Percentiles rank a stretch among this genome's conserved stretches.
These are phyloP conservation scores for Aspergillus hortae DNA, from an alignment of 2,329 filamentous ascomycete species.

Conservation along the genomic window DNA sequence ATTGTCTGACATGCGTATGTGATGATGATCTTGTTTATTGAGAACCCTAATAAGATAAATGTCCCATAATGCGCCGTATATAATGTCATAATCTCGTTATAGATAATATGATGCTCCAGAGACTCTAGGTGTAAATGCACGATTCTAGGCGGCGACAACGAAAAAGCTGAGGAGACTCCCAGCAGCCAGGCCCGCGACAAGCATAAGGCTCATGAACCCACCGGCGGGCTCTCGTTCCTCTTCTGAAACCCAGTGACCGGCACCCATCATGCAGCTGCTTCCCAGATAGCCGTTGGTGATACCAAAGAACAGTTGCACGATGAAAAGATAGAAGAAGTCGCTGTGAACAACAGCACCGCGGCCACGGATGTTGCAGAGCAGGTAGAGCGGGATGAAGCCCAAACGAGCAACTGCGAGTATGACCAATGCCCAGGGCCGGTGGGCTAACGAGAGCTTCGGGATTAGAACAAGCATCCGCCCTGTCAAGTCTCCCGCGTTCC, in stretches of 20 bases:
- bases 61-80: neutral
- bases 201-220: conserved; percentile 87
- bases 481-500: conserved; percentile 83
- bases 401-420: conserved; percentile 61
- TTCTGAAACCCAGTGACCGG: conserved; percentile 73
- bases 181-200: conserved; percentile 76
- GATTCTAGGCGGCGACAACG: conserved; percentile 44
- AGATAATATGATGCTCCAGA: no score
- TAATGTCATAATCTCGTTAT: neutral
- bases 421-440: conserved; percentile 66
- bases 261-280: conserved; percentile 87
- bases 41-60: no score
- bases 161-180: conserved; percentile 91
- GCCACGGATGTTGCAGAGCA: conserved; percentile 82
- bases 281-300: conserved; percentile 83
- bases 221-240: conserved; percentile 84
- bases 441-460: conserved; percentile 54
- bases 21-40: no score
- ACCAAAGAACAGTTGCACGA: conserved; percentile 82
- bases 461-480: conserved; percentile 68
- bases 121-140: no score
- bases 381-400: conserved; percentile 76
- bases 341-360: conserved; percentile 70
- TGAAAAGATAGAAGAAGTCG: conserved; percentile 80
- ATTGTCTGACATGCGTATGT: no score